Evolutionary conservation across 805 yeast species (phyloP).

Genomic region (Hanseniaspora clermontiae): DNA sequence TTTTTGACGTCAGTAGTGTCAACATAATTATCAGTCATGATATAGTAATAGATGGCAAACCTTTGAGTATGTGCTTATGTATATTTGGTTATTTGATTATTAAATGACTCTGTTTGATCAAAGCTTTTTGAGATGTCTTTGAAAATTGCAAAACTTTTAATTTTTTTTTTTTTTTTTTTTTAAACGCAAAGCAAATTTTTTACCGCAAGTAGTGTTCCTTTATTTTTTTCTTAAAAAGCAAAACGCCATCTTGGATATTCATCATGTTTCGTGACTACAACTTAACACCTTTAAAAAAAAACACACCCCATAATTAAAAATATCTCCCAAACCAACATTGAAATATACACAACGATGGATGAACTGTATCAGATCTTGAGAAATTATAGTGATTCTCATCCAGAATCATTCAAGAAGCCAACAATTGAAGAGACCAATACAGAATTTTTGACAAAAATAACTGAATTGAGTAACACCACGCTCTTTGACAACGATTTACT

Average conservation of each 20-base stretch:
- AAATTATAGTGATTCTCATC: background rate
- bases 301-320: too few species aligned
- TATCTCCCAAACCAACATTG: too few species aligned
- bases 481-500: slow-evolving; percentile 55
- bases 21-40: background rate
- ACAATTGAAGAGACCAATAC: slow-evolving; percentile 15
- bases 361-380: background rate
- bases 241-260: background rate
- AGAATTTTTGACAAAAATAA: slow-evolving; percentile 31
- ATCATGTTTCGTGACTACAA: background rate
- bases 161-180: too few species aligned
- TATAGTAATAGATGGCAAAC: too few species aligned
- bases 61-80: too few species aligned
- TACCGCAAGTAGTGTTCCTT: background rate
- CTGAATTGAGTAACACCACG: slow-evolving; percentile 45
- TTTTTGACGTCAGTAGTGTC: background rate
- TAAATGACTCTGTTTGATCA: background rate
- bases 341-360: background rate
- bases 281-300: background rate
- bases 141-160: background rate
- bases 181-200: background rate
- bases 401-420: background rate
- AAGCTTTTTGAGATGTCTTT: background rate
- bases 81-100: background rate
- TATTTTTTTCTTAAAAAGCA: background rate